These are phyloP conservation scores for Davidsoniella eucalypti DNA, from an alignment of 2,329 filamentous ascomycete genomes.

Conservation along the genomic window DNA sequence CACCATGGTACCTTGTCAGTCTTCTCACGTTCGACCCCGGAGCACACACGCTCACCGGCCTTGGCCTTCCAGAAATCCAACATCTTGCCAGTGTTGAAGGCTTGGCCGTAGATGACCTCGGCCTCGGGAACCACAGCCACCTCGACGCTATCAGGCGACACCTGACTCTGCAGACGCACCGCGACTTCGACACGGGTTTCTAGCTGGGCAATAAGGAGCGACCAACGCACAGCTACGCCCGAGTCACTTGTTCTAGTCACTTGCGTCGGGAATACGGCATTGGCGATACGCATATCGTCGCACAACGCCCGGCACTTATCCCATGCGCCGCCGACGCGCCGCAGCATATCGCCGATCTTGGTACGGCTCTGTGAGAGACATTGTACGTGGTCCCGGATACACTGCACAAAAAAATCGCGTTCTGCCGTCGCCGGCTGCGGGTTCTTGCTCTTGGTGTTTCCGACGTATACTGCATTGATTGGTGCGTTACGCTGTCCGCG, in stretches of 20 bases:
- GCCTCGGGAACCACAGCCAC: conserved; percentile 38
- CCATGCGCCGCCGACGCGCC: conserved; percentile 47
- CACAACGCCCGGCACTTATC: conserved; percentile 42
- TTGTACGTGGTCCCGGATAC: conserved; percentile 51
- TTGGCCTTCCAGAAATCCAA: conserved; percentile 40
- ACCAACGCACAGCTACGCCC: conserved; percentile 44
- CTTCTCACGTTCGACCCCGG: conserved; percentile 16
- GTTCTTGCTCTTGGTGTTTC: conserved; percentile 35
- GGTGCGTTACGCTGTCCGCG: conserved; percentile 28
- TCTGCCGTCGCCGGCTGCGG: conserved; percentile 42
- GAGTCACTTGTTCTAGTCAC: conserved; percentile 26
- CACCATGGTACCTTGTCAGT: conserved; percentile 31
- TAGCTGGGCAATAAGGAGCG: conserved; percentile 45
- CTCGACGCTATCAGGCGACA: conserved; percentile 32
- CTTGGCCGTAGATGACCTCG: conserved; percentile 58
- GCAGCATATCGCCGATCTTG: conserved; percentile 39
- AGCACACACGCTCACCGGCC: conserved; percentile 3
- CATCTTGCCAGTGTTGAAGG: conserved; percentile 61
- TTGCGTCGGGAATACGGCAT: conserved; percentile 46
- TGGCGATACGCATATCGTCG: conserved; percentile 43
- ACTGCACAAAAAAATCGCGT: conserved; percentile 59
- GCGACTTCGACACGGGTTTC: conserved; percentile 51
- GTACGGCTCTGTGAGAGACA: conserved; percentile 42
- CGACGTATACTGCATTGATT: conserved; percentile 58
- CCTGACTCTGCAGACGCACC: conserved; percentile 36